A percentile compares a stretch with the other conserved stretches of the same genome.
These are phyloP conservation scores for Ustilago nuda DNA, from an alignment of 1,284 basidiomycete genomes.

Conservation along the genomic window DNA sequence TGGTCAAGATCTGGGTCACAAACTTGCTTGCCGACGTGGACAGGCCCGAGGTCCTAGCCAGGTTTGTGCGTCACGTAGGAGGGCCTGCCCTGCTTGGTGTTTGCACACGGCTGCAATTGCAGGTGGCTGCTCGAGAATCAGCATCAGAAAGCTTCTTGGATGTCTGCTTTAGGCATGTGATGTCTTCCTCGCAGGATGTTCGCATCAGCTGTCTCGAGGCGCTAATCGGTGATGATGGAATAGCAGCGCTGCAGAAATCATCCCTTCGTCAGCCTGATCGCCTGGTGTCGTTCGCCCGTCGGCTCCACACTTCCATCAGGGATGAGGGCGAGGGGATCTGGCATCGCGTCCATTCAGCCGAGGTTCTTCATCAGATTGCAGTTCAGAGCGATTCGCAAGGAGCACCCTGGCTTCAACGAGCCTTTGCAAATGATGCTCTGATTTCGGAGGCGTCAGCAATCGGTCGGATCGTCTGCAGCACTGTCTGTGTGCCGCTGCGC, in stretches of 20 bases:
- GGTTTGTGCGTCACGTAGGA: constrained; percentile 18
- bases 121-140: constrained; percentile 14
- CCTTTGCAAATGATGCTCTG: constrained; percentile 11
- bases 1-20: constrained; percentile 22
- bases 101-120: constrained; percentile 31
- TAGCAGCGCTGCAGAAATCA: constrained; percentile 21
- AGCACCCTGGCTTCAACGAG: constrained; percentile 15
- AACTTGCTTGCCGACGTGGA: constrained; percentile 19
- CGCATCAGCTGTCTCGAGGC: constrained; percentile 39
- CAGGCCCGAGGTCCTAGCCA: constrained; percentile 16
- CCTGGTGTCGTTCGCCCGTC: constrained; percentile 13
- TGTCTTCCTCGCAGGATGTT: constrained; percentile 22
- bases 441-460: constrained; percentile 15
- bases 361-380: constrained; percentile 31
- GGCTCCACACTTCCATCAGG: constrained; percentile 26
- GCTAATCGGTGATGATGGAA: constrained; percentile 34
- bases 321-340: constrained; percentile 40
- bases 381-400: constrained; percentile 8
- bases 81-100: constrained; percentile 33
- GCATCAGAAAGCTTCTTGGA: constrained; percentile 19
- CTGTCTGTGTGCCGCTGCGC: constrained; percentile 41
- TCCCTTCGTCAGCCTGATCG: constrained; percentile 13
- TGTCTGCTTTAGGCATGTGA: constrained; percentile 15
- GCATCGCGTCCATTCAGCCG: constrained; percentile 43
- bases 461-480: constrained; percentile 23